These are phyloP conservation scores for Byssochlamys sp. DNA, from an alignment of 2,329 filamentous ascomycete species.

Conservation along the genomic window DNA sequence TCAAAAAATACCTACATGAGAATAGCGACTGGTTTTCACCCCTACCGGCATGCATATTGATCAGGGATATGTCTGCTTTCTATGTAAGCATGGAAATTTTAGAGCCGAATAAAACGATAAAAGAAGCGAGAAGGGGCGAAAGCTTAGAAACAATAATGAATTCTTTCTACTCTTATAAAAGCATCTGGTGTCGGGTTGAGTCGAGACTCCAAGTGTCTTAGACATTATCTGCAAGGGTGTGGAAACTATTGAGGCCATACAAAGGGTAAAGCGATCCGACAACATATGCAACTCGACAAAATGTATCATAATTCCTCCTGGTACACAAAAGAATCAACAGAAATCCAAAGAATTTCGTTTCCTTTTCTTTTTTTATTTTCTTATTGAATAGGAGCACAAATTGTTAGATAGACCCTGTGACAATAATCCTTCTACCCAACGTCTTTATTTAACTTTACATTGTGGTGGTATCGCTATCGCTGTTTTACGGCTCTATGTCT, in stretches of 20 bases:
- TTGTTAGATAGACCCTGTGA: background rate
- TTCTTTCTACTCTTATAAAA: background rate
- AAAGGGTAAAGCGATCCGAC: background rate
- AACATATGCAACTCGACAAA: background rate
- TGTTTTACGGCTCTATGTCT: no score
- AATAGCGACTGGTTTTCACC: no score
- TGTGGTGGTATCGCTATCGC: no score
- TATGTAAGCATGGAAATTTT: background rate
- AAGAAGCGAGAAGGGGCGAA: no score
- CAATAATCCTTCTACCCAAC: background rate
- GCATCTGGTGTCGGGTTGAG: background rate
- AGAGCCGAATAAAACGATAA: background rate
- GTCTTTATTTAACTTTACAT: no score
- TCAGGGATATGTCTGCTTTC: no score
- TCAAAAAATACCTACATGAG: no score
- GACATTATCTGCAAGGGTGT: background rate
- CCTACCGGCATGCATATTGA: no score
- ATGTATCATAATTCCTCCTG: background rate
- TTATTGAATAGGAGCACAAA: background rate
- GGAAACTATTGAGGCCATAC: background rate
- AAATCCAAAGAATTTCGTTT: background rate
- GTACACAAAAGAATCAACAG: background rate
- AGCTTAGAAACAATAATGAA: no score
- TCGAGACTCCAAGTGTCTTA: background rate
- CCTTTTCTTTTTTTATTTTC: background rate